Percentiles rank a stretch among this genome's conserved stretches.
phyloP scores from a whole-genome alignment of 148 eudicot species.

The Limonium bicolor region DNA sequence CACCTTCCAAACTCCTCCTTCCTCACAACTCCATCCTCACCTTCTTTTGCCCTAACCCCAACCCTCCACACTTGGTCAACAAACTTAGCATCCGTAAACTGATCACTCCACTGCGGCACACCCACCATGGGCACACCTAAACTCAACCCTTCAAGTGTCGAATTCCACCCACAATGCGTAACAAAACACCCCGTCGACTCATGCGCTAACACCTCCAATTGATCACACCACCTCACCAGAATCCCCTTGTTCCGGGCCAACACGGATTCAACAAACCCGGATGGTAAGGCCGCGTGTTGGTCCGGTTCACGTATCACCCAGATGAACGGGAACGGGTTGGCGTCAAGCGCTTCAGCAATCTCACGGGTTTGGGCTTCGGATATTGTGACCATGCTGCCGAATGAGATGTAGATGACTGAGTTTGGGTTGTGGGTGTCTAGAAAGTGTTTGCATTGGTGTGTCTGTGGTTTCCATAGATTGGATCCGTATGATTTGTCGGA shows the following conservation, averaged over 20 bases:
- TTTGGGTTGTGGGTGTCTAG: slow-evolving; percentile 20
- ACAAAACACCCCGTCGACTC: slow-evolving; percentile 35
- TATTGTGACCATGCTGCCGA: slow-evolving; percentile 50
- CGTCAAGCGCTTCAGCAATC: slow-evolving; percentile 21
- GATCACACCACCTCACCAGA: slow-evolving; percentile 54
- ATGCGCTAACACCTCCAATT: slow-evolving; percentile 39
- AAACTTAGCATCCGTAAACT: slow-evolving; percentile 41
- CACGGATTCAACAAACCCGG: slow-evolving; percentile 11
- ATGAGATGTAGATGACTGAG: slow-evolving; percentile 38
- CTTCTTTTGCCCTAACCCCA: slow-evolving; percentile 37
- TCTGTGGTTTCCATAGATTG: slow-evolving; percentile 35
- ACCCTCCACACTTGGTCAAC: slow-evolving; percentile 43
- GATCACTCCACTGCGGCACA: slow-evolving; percentile 50
- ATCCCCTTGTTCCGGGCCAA: slow-evolving; percentile 19
- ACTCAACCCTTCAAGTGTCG: slow-evolving; percentile 44
- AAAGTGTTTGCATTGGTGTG: slow-evolving; percentile 24
- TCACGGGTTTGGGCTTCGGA: slow-evolving; percentile 33
- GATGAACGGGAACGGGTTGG: slow-evolving; percentile 18
- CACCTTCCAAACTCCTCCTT: slow-evolving; percentile 17
- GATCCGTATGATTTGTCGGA: slow-evolving; percentile 38
- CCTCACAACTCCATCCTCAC: slow-evolving; percentile 19
- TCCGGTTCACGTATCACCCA: slow-evolving; percentile 51
- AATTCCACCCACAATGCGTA: slow-evolving; percentile 69
- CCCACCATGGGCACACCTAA: slow-evolving; percentile 46
- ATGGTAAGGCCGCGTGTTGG: slow-evolving; percentile 16